Evolutionary conservation across 129 eudicot genomes (phyloP).

Genomic region (Chrysanthemum seticuspe): DNA sequence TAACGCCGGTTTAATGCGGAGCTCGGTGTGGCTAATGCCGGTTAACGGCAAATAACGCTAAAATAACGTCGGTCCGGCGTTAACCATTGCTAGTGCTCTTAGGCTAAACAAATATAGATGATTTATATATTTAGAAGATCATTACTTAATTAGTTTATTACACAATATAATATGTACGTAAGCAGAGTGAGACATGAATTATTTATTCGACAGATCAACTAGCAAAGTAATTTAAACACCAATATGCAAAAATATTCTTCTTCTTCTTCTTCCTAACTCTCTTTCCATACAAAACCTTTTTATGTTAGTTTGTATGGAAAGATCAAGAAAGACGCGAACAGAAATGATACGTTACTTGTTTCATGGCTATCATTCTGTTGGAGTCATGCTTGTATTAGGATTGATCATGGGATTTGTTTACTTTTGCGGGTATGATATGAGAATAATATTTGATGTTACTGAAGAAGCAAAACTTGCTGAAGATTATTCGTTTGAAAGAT

Average conservation of each 20-base stretch:
- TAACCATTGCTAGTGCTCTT: no score
- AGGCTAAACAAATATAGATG: no score
- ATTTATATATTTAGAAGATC: not conserved
- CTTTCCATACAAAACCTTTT: no score
- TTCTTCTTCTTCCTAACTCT: not conserved
- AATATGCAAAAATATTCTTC: not conserved
- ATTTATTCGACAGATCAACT: not conserved
- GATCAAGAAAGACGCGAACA: no score
- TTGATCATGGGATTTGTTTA: conserved; percentile 11
- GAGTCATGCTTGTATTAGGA: conserved; percentile 1
- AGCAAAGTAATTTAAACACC: not conserved
- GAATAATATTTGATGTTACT: not conserved
- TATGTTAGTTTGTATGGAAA: no score
- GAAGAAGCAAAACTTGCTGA: not conserved
- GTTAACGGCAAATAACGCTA: no score
- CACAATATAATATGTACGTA: not conserved
- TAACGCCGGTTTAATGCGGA: no score
- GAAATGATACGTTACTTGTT: conserved; percentile 17
- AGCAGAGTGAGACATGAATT: not conserved
- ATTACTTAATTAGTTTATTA: not conserved
- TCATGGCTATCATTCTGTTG: not conserved
- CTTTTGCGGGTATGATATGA: conserved; percentile 3
- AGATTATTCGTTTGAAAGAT: conserved; percentile 8
- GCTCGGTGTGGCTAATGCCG: no score
- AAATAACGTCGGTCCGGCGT: no score